phyloP scores from a whole-genome alignment of 371 early-diverging fungal genomes.

The Syncephalastrum monosporum region DNA sequence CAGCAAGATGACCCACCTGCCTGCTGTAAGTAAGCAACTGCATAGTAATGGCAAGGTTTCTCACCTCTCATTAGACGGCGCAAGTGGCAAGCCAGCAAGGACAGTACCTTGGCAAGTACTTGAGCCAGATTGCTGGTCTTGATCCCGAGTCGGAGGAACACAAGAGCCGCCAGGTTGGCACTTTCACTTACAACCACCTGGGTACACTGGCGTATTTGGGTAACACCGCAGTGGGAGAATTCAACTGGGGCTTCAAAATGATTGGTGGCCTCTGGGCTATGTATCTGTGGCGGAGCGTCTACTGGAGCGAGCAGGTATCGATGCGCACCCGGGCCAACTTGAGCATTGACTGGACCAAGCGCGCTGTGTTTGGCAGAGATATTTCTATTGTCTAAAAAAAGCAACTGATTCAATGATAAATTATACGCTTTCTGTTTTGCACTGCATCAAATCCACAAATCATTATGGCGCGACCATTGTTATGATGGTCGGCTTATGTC shows the following conservation, averaged over 20 bases:
- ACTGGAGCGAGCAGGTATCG: conserved; percentile 61
- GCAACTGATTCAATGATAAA: too few relatives aligned
- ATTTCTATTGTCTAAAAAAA: conserved; percentile 22
- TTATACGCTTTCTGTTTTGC: too few relatives aligned
- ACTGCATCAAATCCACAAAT: too few relatives aligned
- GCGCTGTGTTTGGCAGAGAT: conserved; percentile 44
- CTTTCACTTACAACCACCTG: conserved; percentile 71
- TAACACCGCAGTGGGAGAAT: conserved; percentile 68
- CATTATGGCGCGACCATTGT: too few relatives aligned
- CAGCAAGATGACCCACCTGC: conserved; percentile 67
- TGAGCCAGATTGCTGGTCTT: conserved; percentile 38
- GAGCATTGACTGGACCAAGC: conserved; percentile 43
- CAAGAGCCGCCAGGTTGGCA: conserved; percentile 17
- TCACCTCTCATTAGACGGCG: conserved; percentile 56
- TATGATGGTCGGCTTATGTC: too few relatives aligned
- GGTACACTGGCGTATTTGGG: conserved; percentile 85
- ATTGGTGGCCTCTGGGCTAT: conserved; percentile 59
- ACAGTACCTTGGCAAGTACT: conserved; percentile 59
- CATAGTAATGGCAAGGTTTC: not conserved
- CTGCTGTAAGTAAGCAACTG: conserved; percentile 53
- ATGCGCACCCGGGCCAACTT: conserved; percentile 41
- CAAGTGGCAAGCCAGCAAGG: conserved; percentile 91
- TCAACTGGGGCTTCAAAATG: conserved; percentile 52
- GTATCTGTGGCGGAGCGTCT: conserved; percentile 69
- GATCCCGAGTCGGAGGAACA: conserved; percentile 8